Evolutionary conservation across 2,329 filamentous ascomycete genomes (phyloP).

Genomic region (Aspergillus hiratsukae): DNA sequence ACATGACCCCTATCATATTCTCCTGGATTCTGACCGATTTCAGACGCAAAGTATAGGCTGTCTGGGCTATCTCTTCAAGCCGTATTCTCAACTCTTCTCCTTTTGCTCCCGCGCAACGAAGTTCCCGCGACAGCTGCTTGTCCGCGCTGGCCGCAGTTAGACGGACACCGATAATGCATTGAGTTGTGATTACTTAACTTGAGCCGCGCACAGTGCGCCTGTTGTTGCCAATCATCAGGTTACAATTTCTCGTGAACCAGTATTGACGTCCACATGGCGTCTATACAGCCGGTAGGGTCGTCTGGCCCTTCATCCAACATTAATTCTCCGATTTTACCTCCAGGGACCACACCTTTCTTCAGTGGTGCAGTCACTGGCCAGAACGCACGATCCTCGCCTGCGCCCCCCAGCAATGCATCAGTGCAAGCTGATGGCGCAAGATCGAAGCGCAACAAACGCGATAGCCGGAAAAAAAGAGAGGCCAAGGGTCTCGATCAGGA

Average conservation of each 20-base stretch:
- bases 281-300: conserved; percentile 28
- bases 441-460: conserved; percentile 40
- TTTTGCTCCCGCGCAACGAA: neutral
- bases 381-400: conserved; percentile 32
- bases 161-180: neutral
- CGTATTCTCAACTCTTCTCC: neutral
- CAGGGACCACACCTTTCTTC: conserved; percentile 24
- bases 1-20: neutral
- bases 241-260: neutral
- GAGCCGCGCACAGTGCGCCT: neutral
- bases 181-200: neutral
- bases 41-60: neutral
- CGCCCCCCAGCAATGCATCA: conserved; percentile 25
- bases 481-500: conserved; percentile 39
- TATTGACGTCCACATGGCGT: conserved; percentile 23
- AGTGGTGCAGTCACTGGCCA: conserved; percentile 25
- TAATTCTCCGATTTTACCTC: conserved; percentile 31
- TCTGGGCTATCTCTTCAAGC: neutral
- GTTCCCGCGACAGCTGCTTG: too few relatives aligned
- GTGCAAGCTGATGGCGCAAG: conserved; percentile 27
- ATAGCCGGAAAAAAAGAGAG: conserved; percentile 42
- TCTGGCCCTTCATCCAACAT: conserved; percentile 34
- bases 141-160: neutral
- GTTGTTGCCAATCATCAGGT: neutral
- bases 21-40: too few relatives aligned